Evolutionary conservation across 805 yeast species (phyloP).

Genomic region (Wickerhamiella azymoides): DNA sequence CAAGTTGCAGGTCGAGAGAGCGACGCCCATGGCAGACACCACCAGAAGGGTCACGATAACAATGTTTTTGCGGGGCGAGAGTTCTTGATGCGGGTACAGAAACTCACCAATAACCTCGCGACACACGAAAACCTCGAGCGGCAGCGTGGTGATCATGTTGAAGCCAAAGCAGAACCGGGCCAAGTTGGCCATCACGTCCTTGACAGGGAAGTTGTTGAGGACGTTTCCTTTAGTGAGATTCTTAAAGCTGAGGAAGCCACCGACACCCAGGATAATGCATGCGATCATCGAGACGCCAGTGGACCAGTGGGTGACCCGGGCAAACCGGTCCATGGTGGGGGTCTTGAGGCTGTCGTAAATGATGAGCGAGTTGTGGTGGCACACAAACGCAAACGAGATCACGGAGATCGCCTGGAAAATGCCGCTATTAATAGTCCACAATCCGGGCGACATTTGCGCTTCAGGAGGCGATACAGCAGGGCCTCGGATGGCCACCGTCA

Average conservation of each 20-base stretch:
- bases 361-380: constrained; percentile 88
- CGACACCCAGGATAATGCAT: constrained; percentile 62
- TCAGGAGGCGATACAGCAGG: constrained; percentile 34
- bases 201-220: constrained; percentile 68
- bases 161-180: constrained; percentile 87
- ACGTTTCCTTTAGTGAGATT: constrained; percentile 74
- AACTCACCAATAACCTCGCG: constrained; percentile 73
- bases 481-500: constrained; percentile 60
- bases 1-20: constrained; percentile 70
- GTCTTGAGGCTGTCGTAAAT: constrained; percentile 70
- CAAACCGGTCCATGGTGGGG: constrained; percentile 64
- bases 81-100: constrained; percentile 24
- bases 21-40: constrained; percentile 54
- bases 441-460: constrained; percentile 25
- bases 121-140: constrained; percentile 79
- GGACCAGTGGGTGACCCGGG: constrained; percentile 67
- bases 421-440: constrained; percentile 39
- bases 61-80: constrained; percentile 34
- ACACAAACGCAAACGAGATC: constrained; percentile 86
- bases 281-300: constrained; percentile 69
- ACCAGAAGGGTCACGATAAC: constrained; percentile 53
- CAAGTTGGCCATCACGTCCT: constrained; percentile 61
- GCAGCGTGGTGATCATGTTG: constrained; percentile 85
- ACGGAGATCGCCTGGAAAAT: constrained; percentile 87
- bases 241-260: constrained; percentile 66